These are phyloP conservation scores for Yarrowia sp. DNA, from an alignment of 805 yeast genomes.

Conservation along the genomic window DNA sequence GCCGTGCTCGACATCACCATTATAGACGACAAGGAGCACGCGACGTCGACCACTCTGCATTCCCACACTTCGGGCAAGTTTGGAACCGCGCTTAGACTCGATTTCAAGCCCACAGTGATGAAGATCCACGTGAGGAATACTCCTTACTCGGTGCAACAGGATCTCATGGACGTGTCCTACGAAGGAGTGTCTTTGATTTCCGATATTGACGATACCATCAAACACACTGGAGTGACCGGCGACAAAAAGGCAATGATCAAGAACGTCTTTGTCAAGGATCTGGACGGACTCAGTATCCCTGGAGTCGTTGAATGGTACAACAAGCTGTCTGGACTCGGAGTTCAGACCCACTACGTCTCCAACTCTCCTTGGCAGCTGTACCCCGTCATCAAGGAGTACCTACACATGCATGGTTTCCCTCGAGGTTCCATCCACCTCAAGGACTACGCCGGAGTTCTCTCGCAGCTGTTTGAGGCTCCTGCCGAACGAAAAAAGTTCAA, in stretches of 20 bases:
- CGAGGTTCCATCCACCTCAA: conserved; percentile 84
- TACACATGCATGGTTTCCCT: conserved; percentile 67
- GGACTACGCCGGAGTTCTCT: conserved; percentile 80
- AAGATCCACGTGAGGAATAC: conserved; percentile 46
- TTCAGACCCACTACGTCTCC: conserved; percentile 76
- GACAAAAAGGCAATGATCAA: conserved; percentile 83
- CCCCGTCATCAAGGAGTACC: conserved; percentile 63
- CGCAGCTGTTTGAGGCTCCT: conserved; percentile 86
- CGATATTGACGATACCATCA: conserved; percentile 94
- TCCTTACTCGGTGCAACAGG: conserved; percentile 40
- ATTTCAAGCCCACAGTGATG: conserved; percentile 66
- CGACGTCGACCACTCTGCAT: conserved; percentile 42
- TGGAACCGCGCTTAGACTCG: conserved; percentile 58
- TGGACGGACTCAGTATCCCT: conserved; percentile 71
- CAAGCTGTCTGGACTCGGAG: conserved; percentile 25
- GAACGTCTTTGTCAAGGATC: conserved; percentile 74
- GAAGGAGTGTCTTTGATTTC: conserved; percentile 76
- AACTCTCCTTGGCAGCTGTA: conserved; percentile 94
- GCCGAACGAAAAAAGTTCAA: conserved; percentile 77
- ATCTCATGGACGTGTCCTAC: conserved; percentile 53
- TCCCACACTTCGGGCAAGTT: conserved; percentile 78
- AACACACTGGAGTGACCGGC: conserved; percentile 87
- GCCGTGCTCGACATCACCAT: conserved; percentile 66
- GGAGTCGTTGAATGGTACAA: conserved; percentile 77
- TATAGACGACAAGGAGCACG: conserved; percentile 49